These are phyloP conservation scores for Trichoderma atrobrunneum DNA, from an alignment of 2,329 filamentous ascomycete species.

Conservation along the genomic window DNA sequence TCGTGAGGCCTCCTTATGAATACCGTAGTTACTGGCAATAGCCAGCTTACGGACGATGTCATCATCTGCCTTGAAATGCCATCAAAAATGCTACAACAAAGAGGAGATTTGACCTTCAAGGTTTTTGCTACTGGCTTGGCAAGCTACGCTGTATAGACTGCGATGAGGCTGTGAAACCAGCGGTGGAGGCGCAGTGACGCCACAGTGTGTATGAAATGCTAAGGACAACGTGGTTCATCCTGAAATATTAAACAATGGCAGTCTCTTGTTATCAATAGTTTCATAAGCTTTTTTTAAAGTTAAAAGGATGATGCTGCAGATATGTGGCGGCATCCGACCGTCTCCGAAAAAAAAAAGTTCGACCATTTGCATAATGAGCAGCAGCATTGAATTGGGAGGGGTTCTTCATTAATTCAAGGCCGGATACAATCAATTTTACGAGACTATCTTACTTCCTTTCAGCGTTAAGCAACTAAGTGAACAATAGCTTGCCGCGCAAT, in stretches of 20 bases:
- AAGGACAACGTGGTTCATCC: background rate
- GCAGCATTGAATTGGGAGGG: background rate
- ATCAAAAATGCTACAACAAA: background rate
- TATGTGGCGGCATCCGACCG: background rate
- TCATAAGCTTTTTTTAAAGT: background rate
- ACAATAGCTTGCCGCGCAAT: too few species aligned
- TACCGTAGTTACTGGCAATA: background rate
- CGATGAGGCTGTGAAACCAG: background rate
- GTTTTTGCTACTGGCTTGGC: constrained; percentile 7
- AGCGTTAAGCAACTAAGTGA: too few species aligned
- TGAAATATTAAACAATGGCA: background rate
- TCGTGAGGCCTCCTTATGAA: background rate
- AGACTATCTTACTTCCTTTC: background rate
- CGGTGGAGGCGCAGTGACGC: constrained; percentile 1
- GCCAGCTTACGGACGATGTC: background rate
- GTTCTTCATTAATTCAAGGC: too few species aligned
- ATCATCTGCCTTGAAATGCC: background rate
- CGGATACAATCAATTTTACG: too few species aligned
- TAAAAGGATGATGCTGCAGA: background rate
- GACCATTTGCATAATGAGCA: background rate
- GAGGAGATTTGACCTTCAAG: background rate
- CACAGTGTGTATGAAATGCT: background rate
- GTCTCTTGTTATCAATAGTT: background rate
- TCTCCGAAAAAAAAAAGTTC: background rate
- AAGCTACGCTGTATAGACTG: background rate